phyloP scores from a whole-genome alignment of 2,329 filamentous ascomycete genomes.

The Trichoderma brevicompactum region DNA sequence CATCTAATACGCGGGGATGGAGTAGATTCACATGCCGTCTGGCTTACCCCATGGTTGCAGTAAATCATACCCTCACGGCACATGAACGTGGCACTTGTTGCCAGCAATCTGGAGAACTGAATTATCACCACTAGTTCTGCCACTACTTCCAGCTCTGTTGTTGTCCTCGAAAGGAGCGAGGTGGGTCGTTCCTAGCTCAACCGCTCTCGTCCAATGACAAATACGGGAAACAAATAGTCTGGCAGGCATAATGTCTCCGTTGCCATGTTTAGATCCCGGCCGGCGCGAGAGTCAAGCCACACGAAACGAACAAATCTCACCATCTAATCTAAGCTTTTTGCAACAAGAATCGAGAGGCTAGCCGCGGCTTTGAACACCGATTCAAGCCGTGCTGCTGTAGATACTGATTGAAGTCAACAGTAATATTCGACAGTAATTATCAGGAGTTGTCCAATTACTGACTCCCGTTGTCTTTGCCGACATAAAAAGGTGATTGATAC shows the following conservation, averaged over 20 bases:
- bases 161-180: not conserved
- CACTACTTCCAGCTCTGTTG: not conserved
- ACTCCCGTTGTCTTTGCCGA: not conserved
- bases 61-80: not conserved
- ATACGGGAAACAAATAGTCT: not conserved
- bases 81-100: constrained; percentile 7
- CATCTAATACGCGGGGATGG: constrained; percentile 5
- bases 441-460: not conserved
- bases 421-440: not conserved
- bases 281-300: not conserved
- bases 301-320: constrained; percentile 1
- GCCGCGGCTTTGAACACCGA: constrained; percentile 14
- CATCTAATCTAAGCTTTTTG: not conserved
- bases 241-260: not conserved
- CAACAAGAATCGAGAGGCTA: not conserved
- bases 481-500: not conserved
- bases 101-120: constrained; percentile 1
- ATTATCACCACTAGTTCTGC: not conserved
- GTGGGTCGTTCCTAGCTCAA: constrained; percentile 1
- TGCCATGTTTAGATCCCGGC: constrained; percentile 5
- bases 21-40: not conserved
- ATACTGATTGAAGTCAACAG: not conserved
- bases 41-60: not conserved
- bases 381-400: not conserved
- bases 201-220: not conserved